Base-by-base conservation (phyloP, 1,139 yeast species). In the Sugiyamaella neomexicana region DNA sequence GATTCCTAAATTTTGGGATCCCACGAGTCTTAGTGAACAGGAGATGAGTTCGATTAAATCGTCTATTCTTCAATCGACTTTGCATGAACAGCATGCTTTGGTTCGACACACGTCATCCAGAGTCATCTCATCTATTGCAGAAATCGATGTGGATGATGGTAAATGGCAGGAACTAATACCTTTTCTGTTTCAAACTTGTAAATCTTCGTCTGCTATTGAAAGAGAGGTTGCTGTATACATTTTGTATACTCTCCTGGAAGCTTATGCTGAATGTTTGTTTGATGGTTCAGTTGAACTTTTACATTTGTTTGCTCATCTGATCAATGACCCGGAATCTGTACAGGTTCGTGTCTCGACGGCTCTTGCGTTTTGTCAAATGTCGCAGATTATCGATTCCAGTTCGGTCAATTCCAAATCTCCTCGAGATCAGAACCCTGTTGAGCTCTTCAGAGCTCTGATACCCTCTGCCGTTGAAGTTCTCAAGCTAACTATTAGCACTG, bases 61-160 rank as follows among this genome's bases (percentile, higher is more conserved):
- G 43, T 78, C 93, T 25, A 72, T 91, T 65, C 78, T 93, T 64
- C 79, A 80, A 61, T 79, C 83, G 60, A 83, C 96, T 44, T 83
- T 90, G 71, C 76, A 78, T 51, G 87, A 83, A 68, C 73, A 76
- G 54, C 76, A 80, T 57, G 83, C 88, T 66, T 76, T 82, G 57
- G 86, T 91, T 59, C 83, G 97, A 73, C 98, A 93, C 73, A 83
- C 96, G 27, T 80, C 87, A 55, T 90, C 98, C 9, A 83, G 97
- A 71, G 89, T 91, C 55, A 84, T 93, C 62, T 85, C 97, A 31
- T 85, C 91, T 46, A 88, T 93, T 66, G 96, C 90, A 45, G 83
- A 83, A 61, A 72, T 77, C 53, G 98, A 93, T 69, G 76, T 90
- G 61, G 82, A 79, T 47, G 79, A 79, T 43, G 73, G 77, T 43